These are phyloP conservation scores for Pestalotiopsis sp. DNA, from an alignment of 2,329 filamentous ascomycete species.

Conservation along the genomic window DNA sequence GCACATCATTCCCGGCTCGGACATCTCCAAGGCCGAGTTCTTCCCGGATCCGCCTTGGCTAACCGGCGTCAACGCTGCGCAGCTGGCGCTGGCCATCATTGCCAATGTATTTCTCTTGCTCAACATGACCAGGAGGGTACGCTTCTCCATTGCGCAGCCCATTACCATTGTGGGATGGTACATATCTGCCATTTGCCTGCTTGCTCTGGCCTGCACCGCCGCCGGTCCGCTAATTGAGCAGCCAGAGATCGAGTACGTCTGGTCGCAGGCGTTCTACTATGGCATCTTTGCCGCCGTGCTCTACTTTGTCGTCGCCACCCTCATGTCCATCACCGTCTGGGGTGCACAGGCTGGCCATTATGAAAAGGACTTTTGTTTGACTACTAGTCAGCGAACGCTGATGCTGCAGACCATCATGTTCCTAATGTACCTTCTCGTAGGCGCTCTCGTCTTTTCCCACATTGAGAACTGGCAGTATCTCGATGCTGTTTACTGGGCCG, in stretches of 20 bases:
- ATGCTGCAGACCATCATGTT: constrained; percentile 91
- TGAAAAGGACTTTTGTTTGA: constrained; percentile 76
- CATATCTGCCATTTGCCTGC: constrained; percentile 65
- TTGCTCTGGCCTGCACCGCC: constrained; percentile 68
- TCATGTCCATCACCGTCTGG: constrained; percentile 79
- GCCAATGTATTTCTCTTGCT: constrained; percentile 83
- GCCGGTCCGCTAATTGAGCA: constrained; percentile 54
- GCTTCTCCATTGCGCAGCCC: constrained; percentile 82
- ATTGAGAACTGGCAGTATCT: constrained; percentile 77
- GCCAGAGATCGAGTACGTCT: constrained; percentile 56
- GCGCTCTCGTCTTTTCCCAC: constrained; percentile 73
- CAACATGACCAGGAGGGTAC: constrained; percentile 81
- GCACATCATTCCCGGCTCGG: constrained; percentile 48
- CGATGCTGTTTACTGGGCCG: constrained; percentile 79
- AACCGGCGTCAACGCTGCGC: constrained; percentile 74
- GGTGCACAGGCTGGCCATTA: constrained; percentile 75
- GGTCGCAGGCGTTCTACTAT: constrained; percentile 86
- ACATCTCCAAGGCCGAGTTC: constrained; percentile 51
- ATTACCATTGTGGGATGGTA: constrained; percentile 84
- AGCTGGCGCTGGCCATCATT: constrained; percentile 73
- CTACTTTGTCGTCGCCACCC: constrained; percentile 77
- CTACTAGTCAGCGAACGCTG: constrained; percentile 79
- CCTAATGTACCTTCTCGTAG: constrained; percentile 78
- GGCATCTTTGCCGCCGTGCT: constrained; percentile 78
- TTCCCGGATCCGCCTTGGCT: constrained; percentile 75